Conservation (phyloP, 1,139 yeast genomes). For the Suzukiozyma palmioleophila region DNA sequence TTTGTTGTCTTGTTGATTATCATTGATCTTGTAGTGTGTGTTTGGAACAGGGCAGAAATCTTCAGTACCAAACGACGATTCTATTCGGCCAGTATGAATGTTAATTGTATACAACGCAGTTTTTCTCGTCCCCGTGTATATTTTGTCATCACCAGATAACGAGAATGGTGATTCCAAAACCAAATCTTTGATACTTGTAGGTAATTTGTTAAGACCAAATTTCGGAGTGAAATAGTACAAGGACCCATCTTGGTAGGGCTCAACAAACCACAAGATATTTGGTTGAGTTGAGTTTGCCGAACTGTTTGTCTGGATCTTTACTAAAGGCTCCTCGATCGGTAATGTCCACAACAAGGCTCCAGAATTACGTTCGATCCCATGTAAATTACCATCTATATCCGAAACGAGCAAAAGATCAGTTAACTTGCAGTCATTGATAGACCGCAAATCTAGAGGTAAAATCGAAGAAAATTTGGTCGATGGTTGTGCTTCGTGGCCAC, state of each 20-base stretch:
- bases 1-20: constrained; percentile 7
- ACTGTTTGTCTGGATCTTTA: constrained; percentile 37
- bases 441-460: constrained; percentile 34
- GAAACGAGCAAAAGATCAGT: constrained; percentile 65
- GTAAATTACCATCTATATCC: constrained; percentile 85
- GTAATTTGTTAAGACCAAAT: constrained; percentile 74
- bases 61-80: constrained; percentile 60
- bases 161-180: constrained; percentile 83
- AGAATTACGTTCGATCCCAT: constrained; percentile 72
- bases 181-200: constrained; percentile 74
- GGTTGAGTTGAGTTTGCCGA: constrained; percentile 19
- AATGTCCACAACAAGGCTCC: constrained; percentile 82
- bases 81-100: constrained; percentile 70
- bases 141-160: constrained; percentile 75
- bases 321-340: constrained; percentile 48
- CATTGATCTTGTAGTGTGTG: constrained; percentile 11
- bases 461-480: constrained; percentile 11
- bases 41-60: constrained; percentile 32
- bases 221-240: constrained; percentile 82
- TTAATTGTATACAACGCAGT: constrained; percentile 77
- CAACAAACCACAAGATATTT: constrained; percentile 71
- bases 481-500: constrained; percentile 4
- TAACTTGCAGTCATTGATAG: constrained; percentile 52
- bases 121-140: constrained; percentile 80
- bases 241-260: constrained; percentile 83